Conservation (phyloP, 345 rosid genomes). For the Eucalyptus marginata region DNA sequence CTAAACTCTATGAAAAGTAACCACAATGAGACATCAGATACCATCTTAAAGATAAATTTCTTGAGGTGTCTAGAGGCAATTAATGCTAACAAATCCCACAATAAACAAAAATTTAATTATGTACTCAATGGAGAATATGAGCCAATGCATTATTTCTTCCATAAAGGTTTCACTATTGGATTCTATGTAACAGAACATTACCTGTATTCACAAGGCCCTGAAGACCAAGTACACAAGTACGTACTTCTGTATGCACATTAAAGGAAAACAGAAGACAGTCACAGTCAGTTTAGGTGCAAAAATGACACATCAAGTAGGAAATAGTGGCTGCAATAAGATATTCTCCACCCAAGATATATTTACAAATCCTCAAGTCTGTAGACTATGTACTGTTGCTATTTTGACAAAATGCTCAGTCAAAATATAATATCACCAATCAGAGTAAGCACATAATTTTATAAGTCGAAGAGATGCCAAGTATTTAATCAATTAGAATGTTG, state of each 20-base stretch:
- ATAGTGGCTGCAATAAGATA: not conserved
- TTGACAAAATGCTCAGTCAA: not conserved
- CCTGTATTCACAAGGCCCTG: conserved; percentile 43
- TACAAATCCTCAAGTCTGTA: not conserved
- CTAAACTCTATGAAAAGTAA: not conserved
- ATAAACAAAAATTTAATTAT: not conserved
- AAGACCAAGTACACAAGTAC: conserved; percentile 36
- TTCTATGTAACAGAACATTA: not conserved
- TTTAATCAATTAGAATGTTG: not conserved
- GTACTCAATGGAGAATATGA: not conserved
- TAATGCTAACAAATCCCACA: not conserved
- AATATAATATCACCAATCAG: not conserved
- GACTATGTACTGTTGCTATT: not conserved
- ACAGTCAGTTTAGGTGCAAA: not conserved
- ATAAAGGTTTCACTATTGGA: not conserved
- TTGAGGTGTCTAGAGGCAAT: not conserved
- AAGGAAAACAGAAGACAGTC: not conserved
- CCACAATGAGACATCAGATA: not conserved
- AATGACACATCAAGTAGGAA: not conserved
- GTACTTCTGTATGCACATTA: conserved; percentile 34
- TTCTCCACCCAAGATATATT: not conserved
- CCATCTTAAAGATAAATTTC: not conserved
- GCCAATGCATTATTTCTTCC: not conserved
- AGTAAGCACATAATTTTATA: not conserved
- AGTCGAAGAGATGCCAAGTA: not conserved